Base-by-base conservation (phyloP, 768 basidiomycete genomes). In the Xerocomus brunneocitrinus region DNA sequence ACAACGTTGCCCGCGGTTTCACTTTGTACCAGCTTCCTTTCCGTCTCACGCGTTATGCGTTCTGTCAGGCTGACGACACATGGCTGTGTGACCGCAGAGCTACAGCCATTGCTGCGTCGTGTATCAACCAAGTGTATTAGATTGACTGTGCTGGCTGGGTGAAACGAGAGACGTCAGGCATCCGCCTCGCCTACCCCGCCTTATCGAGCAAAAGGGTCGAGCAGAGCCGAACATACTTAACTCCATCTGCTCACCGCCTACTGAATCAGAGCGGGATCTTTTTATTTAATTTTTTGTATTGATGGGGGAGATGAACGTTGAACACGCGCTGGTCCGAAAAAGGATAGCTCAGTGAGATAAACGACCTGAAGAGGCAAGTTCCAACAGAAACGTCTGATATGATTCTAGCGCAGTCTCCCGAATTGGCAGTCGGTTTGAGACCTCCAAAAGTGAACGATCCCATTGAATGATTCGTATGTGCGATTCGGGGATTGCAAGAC, bases 361-460 rank as follows among this genome's bases (percentile, higher is more conserved):
- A 66, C 50, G 36, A 46, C 55, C 34, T 19, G 5, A 66, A 57
- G 24, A 34, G 61, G 62, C 43, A 64, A 0, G 49, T 70, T 67
- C 67, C 57, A 71, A 61, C 58, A 58, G 67, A 69, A 67, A 50
- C 50, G 50, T 70, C 67, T 68, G 68, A 67, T 59, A 25, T 3
- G 3, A 7, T 3, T 40, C 45, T 50, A 39, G 30, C 31, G 50
- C 35, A 39, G 24, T 25, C 13, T 8, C 52, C 53, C 38, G 34
- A 58, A 56, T 58, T 60, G 38, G 68, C 35, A 60, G 24, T 43
- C 19, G 2, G 57, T 55, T 68, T 68, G 58, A 50, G 31, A 19
- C 8, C 47, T 1, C 68, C 54, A 64, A 68, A 57, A 19, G n/a
- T 58, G 62, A 39, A 22, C 40, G 34, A 34, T 25, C 13, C 43